Evolutionary conservation across 2,329 filamentous ascomycete species (phyloP).

Genomic region (Penicillium sp.): DNA sequence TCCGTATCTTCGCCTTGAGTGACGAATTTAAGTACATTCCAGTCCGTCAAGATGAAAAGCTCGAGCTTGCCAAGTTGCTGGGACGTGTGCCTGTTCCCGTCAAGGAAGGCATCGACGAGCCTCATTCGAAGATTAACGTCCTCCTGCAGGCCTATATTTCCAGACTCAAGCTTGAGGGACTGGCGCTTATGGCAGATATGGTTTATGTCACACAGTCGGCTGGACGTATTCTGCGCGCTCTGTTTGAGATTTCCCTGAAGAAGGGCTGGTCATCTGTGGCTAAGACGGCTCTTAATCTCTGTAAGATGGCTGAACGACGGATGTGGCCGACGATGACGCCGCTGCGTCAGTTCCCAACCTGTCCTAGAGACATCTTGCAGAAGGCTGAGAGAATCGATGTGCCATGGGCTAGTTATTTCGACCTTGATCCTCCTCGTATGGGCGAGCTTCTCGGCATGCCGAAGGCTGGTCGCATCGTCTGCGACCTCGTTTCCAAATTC

Average conservation of each 20-base stretch:
- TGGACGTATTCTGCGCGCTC: conserved; percentile 84
- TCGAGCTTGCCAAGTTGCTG: conserved; percentile 85
- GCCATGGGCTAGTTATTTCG: conserved; percentile 86
- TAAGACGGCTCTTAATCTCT: conserved; percentile 83
- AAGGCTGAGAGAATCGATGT: conserved; percentile 94
- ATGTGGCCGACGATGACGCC: conserved; percentile 99
- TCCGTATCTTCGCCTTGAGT: conserved; percentile 90
- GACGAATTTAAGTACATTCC: conserved; percentile 99
- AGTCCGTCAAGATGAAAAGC: conserved; percentile 91
- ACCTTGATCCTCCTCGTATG: conserved; percentile 92
- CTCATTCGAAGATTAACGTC: conserved; percentile 96
- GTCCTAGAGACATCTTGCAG: conserved; percentile 73
- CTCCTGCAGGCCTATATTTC: conserved; percentile 94
- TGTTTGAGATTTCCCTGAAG: conserved; percentile 95
- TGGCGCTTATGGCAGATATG: conserved; percentile 95
- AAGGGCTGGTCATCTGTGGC: conserved; percentile 93
- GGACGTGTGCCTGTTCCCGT: conserved; percentile 87
- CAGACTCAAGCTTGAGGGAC: conserved; percentile 79
- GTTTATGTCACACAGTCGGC: conserved; percentile 98
- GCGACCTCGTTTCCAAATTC: conserved; percentile 80
- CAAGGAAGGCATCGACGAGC: conserved; percentile 94
- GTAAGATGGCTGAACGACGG: conserved; percentile 97
- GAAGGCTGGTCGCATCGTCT: conserved; percentile 76
- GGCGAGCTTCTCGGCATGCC: conserved; percentile 86
- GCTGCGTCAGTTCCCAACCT: conserved; percentile 75